Conservation (phyloP, 2,329 filamentous ascomycete genomes). For the Claviceps capensis region DNA sequence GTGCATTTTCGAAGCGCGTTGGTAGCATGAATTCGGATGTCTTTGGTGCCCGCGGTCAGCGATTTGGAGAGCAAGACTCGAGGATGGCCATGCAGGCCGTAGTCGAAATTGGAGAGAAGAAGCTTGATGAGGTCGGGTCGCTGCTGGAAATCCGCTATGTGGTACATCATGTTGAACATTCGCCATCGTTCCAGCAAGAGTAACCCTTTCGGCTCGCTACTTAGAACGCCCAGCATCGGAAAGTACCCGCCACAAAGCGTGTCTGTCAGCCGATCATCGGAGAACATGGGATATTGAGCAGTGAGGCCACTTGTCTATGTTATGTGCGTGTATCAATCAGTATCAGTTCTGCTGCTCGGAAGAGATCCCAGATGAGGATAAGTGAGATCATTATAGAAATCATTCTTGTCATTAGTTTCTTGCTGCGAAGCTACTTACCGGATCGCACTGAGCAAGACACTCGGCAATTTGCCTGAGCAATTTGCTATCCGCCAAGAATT, state of each 20-base stretch:
- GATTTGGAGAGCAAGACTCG: conserved; percentile 88
- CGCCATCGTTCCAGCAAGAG: conserved; percentile 91
- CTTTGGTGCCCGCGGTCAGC: conserved; percentile 78
- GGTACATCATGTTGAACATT: conserved; percentile 99
- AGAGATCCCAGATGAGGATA: background rate
- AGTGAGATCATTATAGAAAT: background rate
- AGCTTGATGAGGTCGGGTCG: conserved; percentile 84
- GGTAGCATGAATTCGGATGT: conserved; percentile 82
- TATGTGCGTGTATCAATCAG: background rate
- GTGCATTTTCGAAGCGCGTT: conserved; percentile 80
- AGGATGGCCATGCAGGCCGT: conserved; percentile 75
- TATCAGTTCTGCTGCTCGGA: conserved; percentile 7
- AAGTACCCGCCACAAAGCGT: conserved; percentile 91
- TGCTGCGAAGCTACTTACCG: conserved; percentile 35
- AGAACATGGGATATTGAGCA: conserved; percentile 80
- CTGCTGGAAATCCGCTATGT: conserved; percentile 84
- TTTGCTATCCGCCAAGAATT: conserved; percentile 83
- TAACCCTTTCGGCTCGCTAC: conserved; percentile 67
- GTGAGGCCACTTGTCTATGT: conserved; percentile 54
- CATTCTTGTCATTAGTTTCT: background rate
- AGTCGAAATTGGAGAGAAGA: conserved; percentile 84
- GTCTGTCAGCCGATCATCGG: conserved; percentile 67
- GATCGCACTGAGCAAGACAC: conserved; percentile 88
- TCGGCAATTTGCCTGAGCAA: conserved; percentile 86
- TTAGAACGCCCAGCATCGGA: conserved; percentile 77